Percentiles rank a stretch among this genome's conserved stretches.
phyloP scores from a whole-genome alignment of 2,329 filamentous ascomycete species.

The Aphanocladium album region DNA sequence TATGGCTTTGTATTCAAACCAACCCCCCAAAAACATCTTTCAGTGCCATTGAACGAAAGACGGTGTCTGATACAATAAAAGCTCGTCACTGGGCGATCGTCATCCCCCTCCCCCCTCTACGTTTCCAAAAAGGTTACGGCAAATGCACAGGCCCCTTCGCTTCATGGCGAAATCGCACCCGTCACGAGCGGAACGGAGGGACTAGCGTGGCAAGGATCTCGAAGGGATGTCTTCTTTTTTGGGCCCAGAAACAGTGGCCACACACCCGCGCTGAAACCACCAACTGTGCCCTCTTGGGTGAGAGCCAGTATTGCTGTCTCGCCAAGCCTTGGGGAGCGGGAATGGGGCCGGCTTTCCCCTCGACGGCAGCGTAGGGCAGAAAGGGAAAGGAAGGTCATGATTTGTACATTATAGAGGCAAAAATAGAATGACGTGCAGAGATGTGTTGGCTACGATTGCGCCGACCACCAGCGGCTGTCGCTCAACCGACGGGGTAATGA shows the following conservation, averaged over 20 bases:
- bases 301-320: background rate
- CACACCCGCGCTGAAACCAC: background rate
- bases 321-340: background rate
- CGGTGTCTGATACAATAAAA: background rate
- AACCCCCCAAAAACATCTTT: too few relatives aligned
- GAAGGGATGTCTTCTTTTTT: background rate
- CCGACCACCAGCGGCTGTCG: background rate
- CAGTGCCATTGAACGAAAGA: too few relatives aligned
- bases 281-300: background rate
- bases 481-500: background rate
- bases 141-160: conserved; percentile 8
- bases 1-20: background rate
- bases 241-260: background rate
- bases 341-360: background rate
- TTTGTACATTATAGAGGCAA: background rate
- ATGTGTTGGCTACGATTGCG: background rate
- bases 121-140: background rate
- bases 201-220: background rate
- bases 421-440: background rate
- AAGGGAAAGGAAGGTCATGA: background rate
- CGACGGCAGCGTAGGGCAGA: background rate
- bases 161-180: conserved; percentile 6
- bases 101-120: background rate
- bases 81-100: background rate
- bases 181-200: background rate